Conservation (phyloP, 164 flowering plant genomes). For the Piper longum region DNA sequence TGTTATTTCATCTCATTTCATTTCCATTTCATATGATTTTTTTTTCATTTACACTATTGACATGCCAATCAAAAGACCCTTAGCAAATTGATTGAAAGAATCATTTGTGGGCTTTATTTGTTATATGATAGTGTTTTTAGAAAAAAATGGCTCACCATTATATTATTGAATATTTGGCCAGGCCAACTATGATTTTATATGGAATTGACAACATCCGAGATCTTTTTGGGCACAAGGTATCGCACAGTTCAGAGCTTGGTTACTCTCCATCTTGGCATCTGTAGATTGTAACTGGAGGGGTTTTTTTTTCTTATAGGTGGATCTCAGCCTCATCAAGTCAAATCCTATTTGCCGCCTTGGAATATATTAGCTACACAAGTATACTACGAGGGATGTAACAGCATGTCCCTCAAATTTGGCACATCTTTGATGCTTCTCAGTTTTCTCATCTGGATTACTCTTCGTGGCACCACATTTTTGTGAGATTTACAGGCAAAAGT, state of each 20-base stretch:
- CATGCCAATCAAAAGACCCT: too few relatives aligned
- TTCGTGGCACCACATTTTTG: too few relatives aligned
- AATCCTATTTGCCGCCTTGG: slow-evolving; percentile 27
- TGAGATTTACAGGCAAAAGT: too few relatives aligned
- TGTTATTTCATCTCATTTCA: too few relatives aligned
- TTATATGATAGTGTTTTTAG: too few relatives aligned
- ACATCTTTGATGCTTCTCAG: too few relatives aligned
- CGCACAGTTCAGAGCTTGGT: background rate
- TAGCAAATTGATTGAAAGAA: too few relatives aligned
- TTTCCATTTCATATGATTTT: too few relatives aligned
- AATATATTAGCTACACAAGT: slow-evolving; percentile 1
- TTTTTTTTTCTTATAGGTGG: slow-evolving; percentile 17
- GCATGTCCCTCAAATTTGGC: too few relatives aligned
- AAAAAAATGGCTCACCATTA: background rate
- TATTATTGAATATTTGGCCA: slow-evolving; percentile 12
- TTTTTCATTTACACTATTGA: too few relatives aligned
- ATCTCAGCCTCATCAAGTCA: slow-evolving; percentile 21
- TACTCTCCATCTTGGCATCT: background rate
- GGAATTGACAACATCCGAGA: slow-evolving; percentile 88
- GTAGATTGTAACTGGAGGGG: background rate
- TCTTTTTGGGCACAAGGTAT: slow-evolving; percentile 96
- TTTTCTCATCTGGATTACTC: too few relatives aligned
- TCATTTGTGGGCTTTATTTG: background rate
- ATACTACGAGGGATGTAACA: background rate
- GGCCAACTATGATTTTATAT: slow-evolving; percentile 92